Base-by-base conservation (phyloP, 345 rosid species). In the Passiflora organensis region DNA sequence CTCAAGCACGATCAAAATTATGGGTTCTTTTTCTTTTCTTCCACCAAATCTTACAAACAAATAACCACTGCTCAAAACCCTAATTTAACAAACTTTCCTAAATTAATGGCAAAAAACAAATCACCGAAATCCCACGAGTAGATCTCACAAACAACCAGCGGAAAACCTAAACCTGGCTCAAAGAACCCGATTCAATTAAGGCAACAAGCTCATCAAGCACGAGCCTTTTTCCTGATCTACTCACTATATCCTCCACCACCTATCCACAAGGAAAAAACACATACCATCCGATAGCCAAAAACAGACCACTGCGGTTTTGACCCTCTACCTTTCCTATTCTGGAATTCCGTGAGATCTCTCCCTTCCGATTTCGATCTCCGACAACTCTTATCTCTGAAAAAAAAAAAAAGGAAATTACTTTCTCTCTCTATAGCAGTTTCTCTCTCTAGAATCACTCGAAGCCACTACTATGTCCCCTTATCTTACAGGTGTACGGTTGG, bases 401-500 rank as follows among this genome's bases (percentile, higher is more conserved):
- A 28, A 28, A 28, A n/a, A n/a, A n/a, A 41, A 41, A 41, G 13
- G 1, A n/a, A n/a, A n/a, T n/a, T 5, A 41, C 43, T 22, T 38
- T 65, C 67, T 59, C 72, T 67, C 71, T 59, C 58, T 53, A 60
- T 5, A 54, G 15, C 28, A 51, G 54, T 45, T 58, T 28, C 50
- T 50, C 68, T 14, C 43, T 41, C 43, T 41, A 41, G 1, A 1
- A 41, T 1, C 13, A 8, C 43, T 15, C 34, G 34, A 28, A n/a
- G n/a, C 34, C 8, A 28, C 34, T n/a, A n/a, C 48, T 36, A 23
- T 60, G 24, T 50, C 56, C n/a, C n/a, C 67, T 69, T 62, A 69
- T 62, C 64, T 52, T 58, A 69, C 73, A 62, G 73, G 63, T 69
- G 73, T 58, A 62, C 73, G 73, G 72, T 53, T n/a, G 24, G 22